Evolutionary conservation across 2,329 filamentous ascomycete genomes (phyloP).

Genomic region (Diaporthe batatas): DNA sequence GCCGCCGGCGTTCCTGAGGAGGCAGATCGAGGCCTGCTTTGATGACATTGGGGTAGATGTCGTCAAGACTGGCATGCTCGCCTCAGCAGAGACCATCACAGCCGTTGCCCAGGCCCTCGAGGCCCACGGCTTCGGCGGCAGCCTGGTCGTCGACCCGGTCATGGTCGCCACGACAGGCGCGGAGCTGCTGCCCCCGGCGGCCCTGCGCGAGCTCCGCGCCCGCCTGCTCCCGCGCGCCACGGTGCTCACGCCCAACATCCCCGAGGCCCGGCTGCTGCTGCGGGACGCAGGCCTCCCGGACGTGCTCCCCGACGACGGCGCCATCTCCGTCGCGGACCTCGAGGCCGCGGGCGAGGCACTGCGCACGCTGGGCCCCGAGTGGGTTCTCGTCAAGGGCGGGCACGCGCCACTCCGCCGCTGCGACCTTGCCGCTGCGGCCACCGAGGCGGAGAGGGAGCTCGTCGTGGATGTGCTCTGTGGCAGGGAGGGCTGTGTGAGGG

Average conservation of each 20-base stretch:
- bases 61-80: constrained; percentile 93
- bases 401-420: constrained; percentile 82
- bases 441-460: constrained; percentile 70
- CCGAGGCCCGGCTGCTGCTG: constrained; percentile 78
- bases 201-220: constrained; percentile 71
- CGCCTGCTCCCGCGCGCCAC: constrained; percentile 75
- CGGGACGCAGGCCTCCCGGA: constrained; percentile 64
- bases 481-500: constrained; percentile 64
- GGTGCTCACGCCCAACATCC: constrained; percentile 82
- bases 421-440: constrained; percentile 70
- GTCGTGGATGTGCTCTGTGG: constrained; percentile 86
- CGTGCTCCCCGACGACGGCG: constrained; percentile 48
- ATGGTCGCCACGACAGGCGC: constrained; percentile 91
- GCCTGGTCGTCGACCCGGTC: constrained; percentile 83
- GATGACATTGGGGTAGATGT: constrained; percentile 90
- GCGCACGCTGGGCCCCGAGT: constrained; percentile 77
- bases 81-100: constrained; percentile 76
- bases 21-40: constrained; percentile 87
- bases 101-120: constrained; percentile 75
- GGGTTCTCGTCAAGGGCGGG: constrained; percentile 90
- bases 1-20: constrained; percentile 82
- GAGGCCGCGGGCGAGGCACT: constrained; percentile 76
- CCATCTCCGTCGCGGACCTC: constrained; percentile 72
- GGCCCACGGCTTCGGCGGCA: constrained; percentile 63
- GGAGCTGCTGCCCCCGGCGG: constrained; percentile 73